These are phyloP conservation scores for Achaetomiella virescens DNA, from an alignment of 495 filamentous ascomycete species.

Conservation along the genomic window DNA sequence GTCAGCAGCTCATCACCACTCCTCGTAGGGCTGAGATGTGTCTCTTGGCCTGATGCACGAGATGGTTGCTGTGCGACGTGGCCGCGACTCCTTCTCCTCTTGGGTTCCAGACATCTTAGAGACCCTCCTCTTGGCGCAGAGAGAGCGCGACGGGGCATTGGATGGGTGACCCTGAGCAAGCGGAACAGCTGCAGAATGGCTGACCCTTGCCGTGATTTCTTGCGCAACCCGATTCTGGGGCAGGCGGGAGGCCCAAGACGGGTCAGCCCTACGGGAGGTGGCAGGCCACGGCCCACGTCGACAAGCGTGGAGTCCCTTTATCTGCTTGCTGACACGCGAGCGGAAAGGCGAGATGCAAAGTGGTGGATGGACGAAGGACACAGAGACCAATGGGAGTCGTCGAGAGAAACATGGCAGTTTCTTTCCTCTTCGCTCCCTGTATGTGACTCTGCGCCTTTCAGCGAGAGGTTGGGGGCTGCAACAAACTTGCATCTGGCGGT, in stretches of 20 bases:
- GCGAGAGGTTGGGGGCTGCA: not conserved
- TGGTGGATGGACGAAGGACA: too few species aligned
- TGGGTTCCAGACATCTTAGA: not conserved
- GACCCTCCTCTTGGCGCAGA: not conserved
- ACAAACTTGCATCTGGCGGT: conserved; percentile 1
- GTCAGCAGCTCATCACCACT: not conserved
- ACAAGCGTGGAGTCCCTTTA: not conserved
- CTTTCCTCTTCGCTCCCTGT: not conserved
- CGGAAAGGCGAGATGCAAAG: too few species aligned
- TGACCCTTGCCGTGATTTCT: too few species aligned
- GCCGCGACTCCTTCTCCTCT: not conserved
- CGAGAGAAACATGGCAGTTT: too few species aligned
- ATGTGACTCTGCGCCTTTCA: not conserved
- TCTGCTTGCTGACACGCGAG: too few species aligned
- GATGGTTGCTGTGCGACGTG: not conserved
- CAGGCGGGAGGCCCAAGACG: not conserved
- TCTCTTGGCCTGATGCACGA: conserved; percentile 2
- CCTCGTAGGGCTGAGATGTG: conserved; percentile 8
- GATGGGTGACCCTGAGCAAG: not conserved
- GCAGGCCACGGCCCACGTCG: not conserved
- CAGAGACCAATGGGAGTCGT: too few species aligned
- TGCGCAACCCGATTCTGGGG: not conserved
- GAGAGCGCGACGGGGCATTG: not conserved
- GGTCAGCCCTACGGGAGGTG: conserved; percentile 8
- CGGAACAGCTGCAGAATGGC: too few species aligned